Base-by-base conservation (phyloP, 2,329 filamentous ascomycete genomes). In the Penicillium capsulatum region DNA sequence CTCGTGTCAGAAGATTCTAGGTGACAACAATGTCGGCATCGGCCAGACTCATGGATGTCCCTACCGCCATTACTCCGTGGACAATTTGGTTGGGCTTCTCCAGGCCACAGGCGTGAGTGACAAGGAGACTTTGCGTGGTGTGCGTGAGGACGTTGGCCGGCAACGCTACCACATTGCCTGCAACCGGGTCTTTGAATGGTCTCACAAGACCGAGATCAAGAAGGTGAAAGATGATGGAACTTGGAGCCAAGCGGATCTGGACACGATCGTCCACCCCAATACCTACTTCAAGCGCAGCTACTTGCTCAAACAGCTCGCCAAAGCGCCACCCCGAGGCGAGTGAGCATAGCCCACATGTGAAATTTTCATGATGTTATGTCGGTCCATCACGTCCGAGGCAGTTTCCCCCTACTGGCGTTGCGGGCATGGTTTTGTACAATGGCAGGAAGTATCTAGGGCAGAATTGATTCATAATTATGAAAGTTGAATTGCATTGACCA, bases 251-350 rank as follows among this genome's bases (percentile, higher is more conserved):
- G 80, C 80, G 11, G 86, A 95, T 62, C 73, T 95, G 29, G 91
- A 97, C 67, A 97, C 91, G 0, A 94, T 98, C 60, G 83, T 95
- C 15, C 92, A 98, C 67, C 92, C 92, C 8, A 98, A 98, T 63
- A 90, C 91, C 50, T 98, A 96, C 67, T 98, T 97, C 67, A 96
- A 95, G 74, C 77, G 91, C 40, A 94, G 89, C 62, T 97, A 88
- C 64, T 58, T 94, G 53, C 70, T 98, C 45, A 95, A 89, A 72
- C 86, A 92, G 61, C 65, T 94, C 17, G 81, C 72, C 2, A 80
- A 74, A 46, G 51, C 60, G 17, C 64, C 68, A 15, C 68, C 69
- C 28, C 45, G 45, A 44, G 66, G 70, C 13, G 76, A 81, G 31
- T 62, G 31, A 45, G 34, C 34, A 34, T 43, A 9, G 19, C 19